Evolutionary conservation across 495 filamentous ascomycete genomes (phyloP), one percentile per base, ranked within the genome.

Genomic region (Aspergillus steynii): DNA sequence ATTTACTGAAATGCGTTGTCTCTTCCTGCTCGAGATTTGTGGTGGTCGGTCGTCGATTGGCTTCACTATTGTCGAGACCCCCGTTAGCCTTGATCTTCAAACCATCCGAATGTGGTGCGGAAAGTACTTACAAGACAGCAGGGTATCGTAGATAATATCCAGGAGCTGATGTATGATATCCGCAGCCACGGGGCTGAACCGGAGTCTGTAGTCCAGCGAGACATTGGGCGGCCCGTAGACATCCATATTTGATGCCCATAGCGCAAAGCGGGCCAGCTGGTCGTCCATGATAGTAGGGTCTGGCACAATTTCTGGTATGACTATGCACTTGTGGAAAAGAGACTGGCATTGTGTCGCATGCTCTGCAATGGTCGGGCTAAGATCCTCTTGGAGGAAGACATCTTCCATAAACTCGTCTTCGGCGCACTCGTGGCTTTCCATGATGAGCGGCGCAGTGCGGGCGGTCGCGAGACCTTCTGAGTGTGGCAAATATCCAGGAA

Each of bases 161-260:
- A 72, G 55, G 50, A 73, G 68, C 62, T 73, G 68, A 60, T 73
- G 70, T 55, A 71, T 68, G 58, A 71, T 73, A 1, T 73, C 66
- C 46, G 59, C 68, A 32, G 59, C 55, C 55, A 59, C 66, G n/a
- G 70, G 70, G 67, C 67, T 70, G 61, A 58, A 74, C 64, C 69
- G 32, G 56, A 74, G 71, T 59, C 69, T 66, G 67, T 74, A 74
- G 51, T 74, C 71, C 47, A 74, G 48, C 69, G 71, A 74, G 42
- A 68, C 69, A 59, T 74, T 70, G 62, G 59, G 71, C 59, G 65
- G 65, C 31, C 71, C 71, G 54, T 62, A 71, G 25, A 74, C 71
- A 57, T 74, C 71, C 71, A 72, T 74, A 62, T 74, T 70, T 62
- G 67, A 68, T 65, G 67, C 63, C 71, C 69, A 74, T 48, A 71